These are phyloP conservation scores for Hypoxylon sp. DNA, from an alignment of 2,329 filamentous ascomycete species.

Conservation along the genomic window DNA sequence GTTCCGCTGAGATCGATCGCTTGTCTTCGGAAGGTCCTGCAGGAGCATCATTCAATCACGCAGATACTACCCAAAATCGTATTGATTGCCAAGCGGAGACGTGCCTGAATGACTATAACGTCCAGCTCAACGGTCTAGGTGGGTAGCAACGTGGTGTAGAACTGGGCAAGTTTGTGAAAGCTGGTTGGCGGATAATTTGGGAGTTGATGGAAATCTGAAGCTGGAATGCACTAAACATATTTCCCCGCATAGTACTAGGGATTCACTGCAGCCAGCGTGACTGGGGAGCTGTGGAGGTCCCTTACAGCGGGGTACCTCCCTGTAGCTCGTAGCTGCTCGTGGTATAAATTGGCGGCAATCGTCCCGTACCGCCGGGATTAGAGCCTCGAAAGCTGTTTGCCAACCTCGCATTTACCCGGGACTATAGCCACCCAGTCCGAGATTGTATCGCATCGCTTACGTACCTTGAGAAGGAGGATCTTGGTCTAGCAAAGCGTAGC, in stretches of 20 bases:
- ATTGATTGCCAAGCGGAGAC: slow-evolving; percentile 30
- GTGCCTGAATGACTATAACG: slow-evolving; percentile 35
- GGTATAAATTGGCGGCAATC: slow-evolving; percentile 23
- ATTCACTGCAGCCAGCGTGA: slow-evolving; percentile 16
- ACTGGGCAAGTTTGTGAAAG: slow-evolving; percentile 6
- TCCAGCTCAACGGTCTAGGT: slow-evolving; percentile 2
- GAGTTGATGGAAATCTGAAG: neutral
- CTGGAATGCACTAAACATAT: neutral
- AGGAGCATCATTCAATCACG: slow-evolving; percentile 17
- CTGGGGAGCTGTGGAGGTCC: slow-evolving; percentile 11
- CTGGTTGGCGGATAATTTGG: slow-evolving; percentile 40
- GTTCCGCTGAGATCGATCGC: slow-evolving; percentile 18
- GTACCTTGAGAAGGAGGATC: too few species aligned
- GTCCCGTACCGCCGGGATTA: slow-evolving; percentile 32
- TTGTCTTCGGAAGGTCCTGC: slow-evolving; percentile 6
- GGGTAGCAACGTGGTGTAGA: neutral
- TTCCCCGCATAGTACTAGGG: slow-evolving; percentile 28
- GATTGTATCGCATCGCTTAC: too few species aligned
- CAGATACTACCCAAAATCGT: slow-evolving; percentile 36
- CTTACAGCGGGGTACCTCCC: slow-evolving; percentile 18
- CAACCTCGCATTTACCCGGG: slow-evolving; percentile 24
- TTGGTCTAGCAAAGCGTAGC: too few species aligned
- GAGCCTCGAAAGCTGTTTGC: slow-evolving; percentile 9
- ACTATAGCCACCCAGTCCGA: slow-evolving; percentile 13
- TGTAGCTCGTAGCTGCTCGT: too few species aligned